phyloP scores from a whole-genome alignment of 108 stramenopile genomes.

The Tribonema minus region DNA sequence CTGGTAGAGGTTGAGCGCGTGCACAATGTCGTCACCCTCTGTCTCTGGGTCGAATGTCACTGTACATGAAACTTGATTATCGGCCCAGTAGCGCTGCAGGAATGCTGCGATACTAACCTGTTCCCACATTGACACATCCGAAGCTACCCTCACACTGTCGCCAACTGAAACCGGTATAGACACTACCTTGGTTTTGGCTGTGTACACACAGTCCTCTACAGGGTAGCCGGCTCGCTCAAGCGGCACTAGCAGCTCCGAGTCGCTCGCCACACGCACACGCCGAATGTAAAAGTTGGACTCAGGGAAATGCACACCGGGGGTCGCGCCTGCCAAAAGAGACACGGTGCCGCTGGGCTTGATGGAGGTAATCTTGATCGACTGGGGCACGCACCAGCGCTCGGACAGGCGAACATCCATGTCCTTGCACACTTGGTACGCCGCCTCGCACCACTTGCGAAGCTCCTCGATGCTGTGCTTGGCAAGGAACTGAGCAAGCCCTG shows the following conservation, averaged over 20 bases:
- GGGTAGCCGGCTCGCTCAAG: constrained; percentile 48
- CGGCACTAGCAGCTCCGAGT: constrained; percentile 46
- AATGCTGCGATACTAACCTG: constrained; percentile 61
- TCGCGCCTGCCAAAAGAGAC: constrained; percentile 61
- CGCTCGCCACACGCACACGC: constrained; percentile 49
- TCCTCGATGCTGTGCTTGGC: constrained; percentile 45
- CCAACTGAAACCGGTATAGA: constrained; percentile 59
- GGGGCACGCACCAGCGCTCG: constrained; percentile 39
- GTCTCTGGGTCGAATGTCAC: constrained; percentile 59
- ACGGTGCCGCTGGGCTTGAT: constrained; percentile 62
- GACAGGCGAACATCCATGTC: no score
- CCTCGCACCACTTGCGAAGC: constrained; percentile 54
- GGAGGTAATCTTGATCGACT: constrained; percentile 58
- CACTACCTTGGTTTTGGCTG: constrained; percentile 55
- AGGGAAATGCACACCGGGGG: constrained; percentile 60
- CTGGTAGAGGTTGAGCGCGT: constrained; percentile 57
- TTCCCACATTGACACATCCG: constrained; percentile 55
- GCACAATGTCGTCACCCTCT: constrained; percentile 46
- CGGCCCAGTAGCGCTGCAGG: constrained; percentile 59
- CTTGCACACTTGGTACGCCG: no score
- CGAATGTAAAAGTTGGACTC: constrained; percentile 58
- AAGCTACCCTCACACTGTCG: constrained; percentile 51
- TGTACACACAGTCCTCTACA: no score
- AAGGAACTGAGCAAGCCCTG: constrained; percentile 59
- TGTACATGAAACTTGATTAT: constrained; percentile 61